A percentile compares a stretch with the other conserved stretches of the same genome.
Conservation (phyloP, 768 basidiomycete species). For the Suillus cothurnatus region DNA sequence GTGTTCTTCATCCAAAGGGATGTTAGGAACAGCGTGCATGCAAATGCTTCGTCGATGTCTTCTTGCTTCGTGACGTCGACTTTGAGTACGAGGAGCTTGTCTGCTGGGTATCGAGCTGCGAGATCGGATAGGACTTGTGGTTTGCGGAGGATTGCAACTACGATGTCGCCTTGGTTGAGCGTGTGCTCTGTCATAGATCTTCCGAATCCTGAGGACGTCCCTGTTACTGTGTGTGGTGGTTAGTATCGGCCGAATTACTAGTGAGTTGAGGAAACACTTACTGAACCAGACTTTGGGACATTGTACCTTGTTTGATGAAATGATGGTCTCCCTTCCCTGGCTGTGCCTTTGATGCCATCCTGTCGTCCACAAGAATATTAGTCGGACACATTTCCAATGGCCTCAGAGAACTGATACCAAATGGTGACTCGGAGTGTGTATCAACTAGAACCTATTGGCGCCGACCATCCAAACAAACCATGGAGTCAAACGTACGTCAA, state of each 20-base stretch:
- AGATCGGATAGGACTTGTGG: not conserved
- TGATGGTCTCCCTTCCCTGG: not conserved
- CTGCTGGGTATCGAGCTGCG: not conserved
- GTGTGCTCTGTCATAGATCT: not conserved
- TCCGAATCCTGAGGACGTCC: not conserved
- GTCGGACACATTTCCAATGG: not conserved
- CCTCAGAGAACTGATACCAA: not conserved
- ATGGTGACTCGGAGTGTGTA: no score
- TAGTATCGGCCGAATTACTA: not conserved
- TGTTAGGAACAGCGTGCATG: no score
- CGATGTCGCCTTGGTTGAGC: not conserved
- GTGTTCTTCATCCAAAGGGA: no score
- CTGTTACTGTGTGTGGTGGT: not conserved
- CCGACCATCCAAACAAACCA: no score
- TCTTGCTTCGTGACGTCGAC: not conserved
- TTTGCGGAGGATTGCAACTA: not conserved
- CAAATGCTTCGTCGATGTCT: not conserved
- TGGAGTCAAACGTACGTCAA: no score
- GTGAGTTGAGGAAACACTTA: not conserved
- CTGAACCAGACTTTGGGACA: not conserved
- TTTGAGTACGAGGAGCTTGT: not conserved
- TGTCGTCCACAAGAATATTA: not conserved
- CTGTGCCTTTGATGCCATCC: not conserved
- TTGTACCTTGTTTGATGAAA: not conserved
- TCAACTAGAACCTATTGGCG: no score